A percentile compares a stretch with the other conserved stretches of the same genome.
phyloP scores from a whole-genome alignment of 768 basidiomycete species.

The Mycena galericulata region DNA sequence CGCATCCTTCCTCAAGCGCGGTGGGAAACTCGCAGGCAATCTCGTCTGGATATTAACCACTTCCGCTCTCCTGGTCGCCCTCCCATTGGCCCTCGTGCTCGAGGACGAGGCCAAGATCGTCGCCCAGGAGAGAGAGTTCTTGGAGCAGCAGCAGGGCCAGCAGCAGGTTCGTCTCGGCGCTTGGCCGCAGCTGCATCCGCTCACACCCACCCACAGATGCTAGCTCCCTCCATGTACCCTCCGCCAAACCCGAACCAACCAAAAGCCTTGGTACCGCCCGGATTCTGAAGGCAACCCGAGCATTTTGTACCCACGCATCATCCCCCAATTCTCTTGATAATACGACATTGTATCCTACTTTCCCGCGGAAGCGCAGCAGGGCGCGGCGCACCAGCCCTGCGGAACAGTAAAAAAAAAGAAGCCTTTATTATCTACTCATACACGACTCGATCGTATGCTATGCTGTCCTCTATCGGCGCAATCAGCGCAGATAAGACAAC shows the following conservation, averaged over 20 bases:
- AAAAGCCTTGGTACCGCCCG: slow-evolving; percentile 84
- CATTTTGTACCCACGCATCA: slow-evolving; percentile 28
- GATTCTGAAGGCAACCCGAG: slow-evolving; percentile 44
- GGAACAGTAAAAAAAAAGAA: slow-evolving; percentile 12
- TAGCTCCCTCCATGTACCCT: slow-evolving; percentile 73
- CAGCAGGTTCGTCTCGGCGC: slow-evolving; percentile 74
- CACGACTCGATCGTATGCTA: slow-evolving; percentile 24
- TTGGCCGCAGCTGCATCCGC: slow-evolving; percentile 16
- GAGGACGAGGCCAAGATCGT: slow-evolving; percentile 98
- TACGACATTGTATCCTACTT: slow-evolving; percentile 4
- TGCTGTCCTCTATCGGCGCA: slow-evolving; percentile 1
- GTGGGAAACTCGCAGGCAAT: slow-evolving; percentile 83
- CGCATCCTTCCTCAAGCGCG: slow-evolving; percentile 71
- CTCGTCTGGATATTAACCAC: slow-evolving; percentile 96
- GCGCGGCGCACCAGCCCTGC: slow-evolving; percentile 5
- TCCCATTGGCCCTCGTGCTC: slow-evolving; percentile 91
- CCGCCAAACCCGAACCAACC: slow-evolving; percentile 54
- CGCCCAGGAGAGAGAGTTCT: slow-evolving; percentile 93
- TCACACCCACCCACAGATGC: slow-evolving; percentile 66
- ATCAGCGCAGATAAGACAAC: slow-evolving; percentile 12
- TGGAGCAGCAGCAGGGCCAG: slow-evolving; percentile 92
- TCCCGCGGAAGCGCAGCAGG: slow-evolving; percentile 28
- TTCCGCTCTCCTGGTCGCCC: slow-evolving; percentile 90
- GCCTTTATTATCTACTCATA: slow-evolving; percentile 29
- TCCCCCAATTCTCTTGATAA: slow-evolving; percentile 1